phyloP scores from a whole-genome alignment of 768 basidiomycete genomes.

The Russula vinacea region DNA sequence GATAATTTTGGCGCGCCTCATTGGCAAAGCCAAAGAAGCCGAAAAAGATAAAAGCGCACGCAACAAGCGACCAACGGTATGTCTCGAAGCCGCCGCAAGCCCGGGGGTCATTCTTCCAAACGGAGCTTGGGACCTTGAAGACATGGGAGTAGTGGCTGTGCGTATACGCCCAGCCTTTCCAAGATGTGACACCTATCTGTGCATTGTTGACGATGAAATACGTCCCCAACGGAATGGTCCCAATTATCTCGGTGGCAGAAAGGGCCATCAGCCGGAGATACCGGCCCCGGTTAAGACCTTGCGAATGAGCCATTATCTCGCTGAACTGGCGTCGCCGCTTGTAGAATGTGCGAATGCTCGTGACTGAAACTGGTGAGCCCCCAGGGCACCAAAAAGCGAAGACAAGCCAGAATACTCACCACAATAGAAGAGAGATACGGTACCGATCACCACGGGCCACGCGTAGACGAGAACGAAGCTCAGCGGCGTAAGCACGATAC shows the following conservation, averaged over 20 bases:
- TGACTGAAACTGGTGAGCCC: slow-evolving; percentile 23
- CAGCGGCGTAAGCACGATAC: slow-evolving; percentile 36
- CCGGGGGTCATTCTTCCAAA: too few species aligned
- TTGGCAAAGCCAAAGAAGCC: too few species aligned
- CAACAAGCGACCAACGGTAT: too few species aligned
- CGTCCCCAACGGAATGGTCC: not conserved
- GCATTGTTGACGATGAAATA: not conserved
- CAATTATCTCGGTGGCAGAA: not conserved
- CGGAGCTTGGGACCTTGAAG: too few species aligned
- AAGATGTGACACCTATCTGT: slow-evolving; percentile 29
- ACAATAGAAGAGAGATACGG: slow-evolving; percentile 38
- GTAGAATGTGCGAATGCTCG: slow-evolving; percentile 32
- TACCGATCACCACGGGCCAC: slow-evolving; percentile 32
- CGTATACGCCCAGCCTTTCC: too few species aligned
- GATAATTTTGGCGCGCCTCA: too few species aligned
- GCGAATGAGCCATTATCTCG: slow-evolving; percentile 17
- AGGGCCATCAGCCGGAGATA: slow-evolving; percentile 1
- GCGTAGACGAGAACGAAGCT: slow-evolving; percentile 35
- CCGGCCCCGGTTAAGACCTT: slow-evolving; percentile 28
- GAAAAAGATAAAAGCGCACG: too few species aligned
- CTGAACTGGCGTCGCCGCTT: slow-evolving; percentile 32
- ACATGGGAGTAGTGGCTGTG: too few species aligned
- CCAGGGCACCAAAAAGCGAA: not conserved
- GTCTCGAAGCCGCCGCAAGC: too few species aligned
- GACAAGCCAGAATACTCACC: slow-evolving; percentile 33